phyloP scores from a whole-genome alignment of 169 alveolate genomes.

The Perkinsus marinus region DNA sequence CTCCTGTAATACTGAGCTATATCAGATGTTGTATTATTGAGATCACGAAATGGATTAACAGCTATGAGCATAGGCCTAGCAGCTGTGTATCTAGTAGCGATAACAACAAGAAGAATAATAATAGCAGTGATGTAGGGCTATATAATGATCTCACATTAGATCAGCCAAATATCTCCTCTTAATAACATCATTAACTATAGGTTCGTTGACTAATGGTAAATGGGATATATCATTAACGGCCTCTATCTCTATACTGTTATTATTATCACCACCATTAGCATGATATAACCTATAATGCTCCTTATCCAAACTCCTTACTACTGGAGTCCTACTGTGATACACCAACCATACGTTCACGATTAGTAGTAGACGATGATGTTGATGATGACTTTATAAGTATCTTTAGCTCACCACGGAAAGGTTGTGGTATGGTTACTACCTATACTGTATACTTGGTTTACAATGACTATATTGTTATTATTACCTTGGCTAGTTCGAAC shows the following conservation, averaged over 20 bases:
- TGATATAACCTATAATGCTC: background rate
- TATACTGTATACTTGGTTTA: background rate
- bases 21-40: slow-evolving; percentile 68
- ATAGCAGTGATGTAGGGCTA: background rate
- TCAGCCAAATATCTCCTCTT: background rate
- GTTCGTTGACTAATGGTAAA: background rate
- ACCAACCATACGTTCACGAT: background rate
- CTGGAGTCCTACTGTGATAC: background rate
- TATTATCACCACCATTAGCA: background rate
- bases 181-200: background rate
- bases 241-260: background rate
- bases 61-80: slow-evolving; percentile 78
- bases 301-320: background rate
- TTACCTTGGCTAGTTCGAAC: background rate
- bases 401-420: background rate
- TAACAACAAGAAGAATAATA: background rate
- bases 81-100: slow-evolving; percentile 49
- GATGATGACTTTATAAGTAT: background rate
- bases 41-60: slow-evolving; percentile 71
- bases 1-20: slow-evolving; percentile 56
- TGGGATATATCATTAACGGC: background rate
- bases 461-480: background rate
- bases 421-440: background rate
- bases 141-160: background rate
- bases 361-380: background rate